Base-by-base conservation (phyloP, 2,329 filamentous ascomycete species). In the Penicillium sp. region DNA sequence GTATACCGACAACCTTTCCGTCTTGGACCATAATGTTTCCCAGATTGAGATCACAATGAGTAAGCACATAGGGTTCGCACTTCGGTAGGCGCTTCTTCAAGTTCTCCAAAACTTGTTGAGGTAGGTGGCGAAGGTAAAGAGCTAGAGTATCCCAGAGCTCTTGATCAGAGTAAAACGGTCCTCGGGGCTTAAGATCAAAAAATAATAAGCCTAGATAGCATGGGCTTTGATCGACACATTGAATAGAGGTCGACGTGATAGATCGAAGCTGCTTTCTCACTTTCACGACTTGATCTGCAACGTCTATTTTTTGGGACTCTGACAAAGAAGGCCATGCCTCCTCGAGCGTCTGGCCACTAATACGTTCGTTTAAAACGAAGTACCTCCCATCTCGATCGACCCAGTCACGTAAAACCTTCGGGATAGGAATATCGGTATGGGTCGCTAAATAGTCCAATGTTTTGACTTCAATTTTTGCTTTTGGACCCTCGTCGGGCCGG, bases 21-120 rank as follows among this genome's bases (percentile, higher is more conserved):
- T 59, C 55, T 46, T 47, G 41, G 18, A 63, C 52, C 29, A 67
- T 62, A 37, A 67, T 58, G 42, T 66, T 66, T 0, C 52, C 55
- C 18, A 66, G 35, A 42, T 62, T 60, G 4, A 66, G 55, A 44
- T 66, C 58, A 12, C 55, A 59, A 44, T 66, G 59, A 32, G 57
- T 60, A 24, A 65, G 53, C 1, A 64, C 55, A 47, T 60, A 66
- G 2, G 59, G 59, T 10, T 50, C 55, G 7, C 56, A 56, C 33
- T 52, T 55, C 1, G 56, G 56, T 13, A 65, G 46, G 3, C 52
- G 39, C 27, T 53, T 56, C 40, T 50, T 56, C 39, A 58, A n/a
- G n/a, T 55, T 50, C 38, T 46, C 43, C 13, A 43, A 27, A 4
- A 20, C 32, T 31, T 31, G 15, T 28, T 1, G 8, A 29, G 41